Percentiles rank a stretch among this genome's conserved stretches.
phyloP scores from a whole-genome alignment of 192 early-diverging fungal species.

The Podila epigama region DNA sequence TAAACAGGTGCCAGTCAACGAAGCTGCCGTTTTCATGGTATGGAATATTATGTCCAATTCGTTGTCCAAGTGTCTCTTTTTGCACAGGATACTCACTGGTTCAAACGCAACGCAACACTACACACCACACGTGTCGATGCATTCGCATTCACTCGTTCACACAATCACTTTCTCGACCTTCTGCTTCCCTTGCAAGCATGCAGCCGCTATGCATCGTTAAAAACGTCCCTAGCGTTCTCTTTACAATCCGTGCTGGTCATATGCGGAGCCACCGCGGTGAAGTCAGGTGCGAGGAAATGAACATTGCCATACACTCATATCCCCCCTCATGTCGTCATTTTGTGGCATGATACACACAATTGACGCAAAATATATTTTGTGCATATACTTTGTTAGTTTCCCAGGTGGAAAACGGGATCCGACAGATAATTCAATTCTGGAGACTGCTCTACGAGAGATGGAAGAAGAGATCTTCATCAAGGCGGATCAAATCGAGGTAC shows the following conservation, averaged over 20 bases:
- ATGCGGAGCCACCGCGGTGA: conserved; percentile 82
- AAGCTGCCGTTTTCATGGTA: conserved; percentile 48
- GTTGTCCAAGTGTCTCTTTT: not conserved
- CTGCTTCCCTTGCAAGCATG: not conserved
- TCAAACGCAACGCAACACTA: conserved; percentile 1
- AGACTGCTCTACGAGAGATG: conserved; percentile 83
- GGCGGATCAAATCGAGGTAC: conserved; percentile 53
- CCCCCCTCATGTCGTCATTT: too few species aligned
- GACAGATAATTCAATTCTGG: conserved; percentile 59
- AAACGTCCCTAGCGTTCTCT: conserved; percentile 71
- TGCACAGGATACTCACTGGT: not conserved
- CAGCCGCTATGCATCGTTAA: conserved; percentile 70
- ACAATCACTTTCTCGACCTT: not conserved
- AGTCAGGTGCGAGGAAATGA: conserved; percentile 58
- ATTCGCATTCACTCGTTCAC: not conserved
- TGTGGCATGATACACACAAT: too few species aligned
- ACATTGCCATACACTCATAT: not conserved
- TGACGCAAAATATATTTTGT: too few species aligned
- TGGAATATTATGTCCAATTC: not conserved
- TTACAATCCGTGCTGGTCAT: conserved; percentile 73
- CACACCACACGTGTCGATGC: too few species aligned
- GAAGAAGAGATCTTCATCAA: conserved; percentile 76
- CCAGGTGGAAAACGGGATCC: conserved; percentile 78
- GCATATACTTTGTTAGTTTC: too few species aligned
- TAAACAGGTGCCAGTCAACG: conserved; percentile 28